phyloP scores from a whole-genome alignment of 768 basidiomycete species.

The Termitomyces sp. region DNA sequence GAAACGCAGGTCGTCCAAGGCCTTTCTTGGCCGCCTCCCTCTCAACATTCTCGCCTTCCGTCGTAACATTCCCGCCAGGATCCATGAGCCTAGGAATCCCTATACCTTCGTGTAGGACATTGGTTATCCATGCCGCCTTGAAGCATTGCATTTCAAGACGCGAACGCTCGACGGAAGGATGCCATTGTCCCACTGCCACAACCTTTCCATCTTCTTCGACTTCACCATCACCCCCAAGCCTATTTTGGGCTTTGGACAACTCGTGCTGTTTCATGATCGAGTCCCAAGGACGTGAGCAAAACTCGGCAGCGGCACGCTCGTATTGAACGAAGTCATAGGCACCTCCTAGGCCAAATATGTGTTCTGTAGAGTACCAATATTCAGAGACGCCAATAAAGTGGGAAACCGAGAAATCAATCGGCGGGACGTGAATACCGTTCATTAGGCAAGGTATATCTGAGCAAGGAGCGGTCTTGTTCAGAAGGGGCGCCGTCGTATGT shows the following conservation, averaged over 20 bases:
- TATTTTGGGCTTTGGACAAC: slow-evolving; percentile 36
- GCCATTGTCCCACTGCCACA: slow-evolving; percentile 65
- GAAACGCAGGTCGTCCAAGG: slow-evolving; percentile 79
- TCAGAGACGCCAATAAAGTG: slow-evolving; percentile 97
- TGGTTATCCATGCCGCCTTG: slow-evolving; percentile 98
- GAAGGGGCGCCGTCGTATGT: slow-evolving; percentile 59
- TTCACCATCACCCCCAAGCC: slow-evolving; percentile 61
- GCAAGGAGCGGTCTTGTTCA: slow-evolving; percentile 85
- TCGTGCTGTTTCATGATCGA: slow-evolving; percentile 69
- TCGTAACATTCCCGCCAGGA: slow-evolving; percentile 70
- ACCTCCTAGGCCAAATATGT: slow-evolving; percentile 92
- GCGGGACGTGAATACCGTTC: slow-evolving; percentile 90
- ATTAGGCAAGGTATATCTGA: slow-evolving; percentile 84
- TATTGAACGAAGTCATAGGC: slow-evolving; percentile 96
- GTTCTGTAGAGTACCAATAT: slow-evolving; percentile 99
- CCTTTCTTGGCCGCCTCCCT: slow-evolving; percentile 79
- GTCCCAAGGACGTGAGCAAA: slow-evolving; percentile 77
- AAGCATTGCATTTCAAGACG: slow-evolving; percentile 97
- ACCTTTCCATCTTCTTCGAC: slow-evolving; percentile 54
- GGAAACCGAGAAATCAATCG: slow-evolving; percentile 89
- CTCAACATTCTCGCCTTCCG: slow-evolving; percentile 63
- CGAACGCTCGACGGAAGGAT: slow-evolving; percentile 69
- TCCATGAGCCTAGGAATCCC: slow-evolving; percentile 92
- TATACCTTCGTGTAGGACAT: slow-evolving; percentile 93
- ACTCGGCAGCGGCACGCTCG: slow-evolving; percentile 85